Conservation (phyloP, 2,329 filamentous ascomycete species). For the Clarireedia sp. region DNA sequence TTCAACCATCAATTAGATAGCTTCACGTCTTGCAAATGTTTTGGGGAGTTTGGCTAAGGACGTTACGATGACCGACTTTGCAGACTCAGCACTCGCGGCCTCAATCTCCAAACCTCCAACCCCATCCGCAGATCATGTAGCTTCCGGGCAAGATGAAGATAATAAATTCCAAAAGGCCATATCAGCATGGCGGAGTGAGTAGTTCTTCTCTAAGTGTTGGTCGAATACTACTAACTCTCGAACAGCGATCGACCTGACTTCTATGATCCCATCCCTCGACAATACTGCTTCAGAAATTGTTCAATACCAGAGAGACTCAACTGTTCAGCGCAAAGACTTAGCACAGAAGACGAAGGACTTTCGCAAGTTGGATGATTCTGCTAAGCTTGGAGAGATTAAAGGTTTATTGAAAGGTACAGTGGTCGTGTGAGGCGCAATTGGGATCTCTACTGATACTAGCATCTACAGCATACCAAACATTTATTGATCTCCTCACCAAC, state of each 20-base stretch:
- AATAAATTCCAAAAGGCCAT: slow-evolving; percentile 98
- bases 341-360: slow-evolving; percentile 99
- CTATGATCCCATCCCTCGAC: slow-evolving; percentile 77
- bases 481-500: slow-evolving; percentile 92
- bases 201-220: neutral
- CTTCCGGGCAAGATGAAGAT: slow-evolving; percentile 42
- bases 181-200: slow-evolving; percentile 85
- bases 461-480: slow-evolving; percentile 77
- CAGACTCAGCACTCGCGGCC: slow-evolving; percentile 20
- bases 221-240: slow-evolving; percentile 12
- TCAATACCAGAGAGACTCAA: slow-evolving; percentile 85
- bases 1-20: neutral
- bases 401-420: slow-evolving; percentile 69
- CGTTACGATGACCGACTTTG: slow-evolving; percentile 25
- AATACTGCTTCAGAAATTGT: slow-evolving; percentile 93
- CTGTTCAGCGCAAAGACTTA: slow-evolving; percentile 90
- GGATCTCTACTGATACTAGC: neutral
- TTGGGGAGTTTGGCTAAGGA: neutral
- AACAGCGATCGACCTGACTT: slow-evolving; percentile 77
- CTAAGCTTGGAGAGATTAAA: slow-evolving; percentile 84
- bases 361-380: slow-evolving; percentile 80
- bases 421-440: neutral
- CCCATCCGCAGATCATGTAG: slow-evolving; percentile 11
- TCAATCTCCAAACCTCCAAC: slow-evolving; percentile 10
- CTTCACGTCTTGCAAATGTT: neutral